Evolutionary conservation across 441 rosid species (phyloP).

Genomic region (Corymbia calophylla): DNA sequence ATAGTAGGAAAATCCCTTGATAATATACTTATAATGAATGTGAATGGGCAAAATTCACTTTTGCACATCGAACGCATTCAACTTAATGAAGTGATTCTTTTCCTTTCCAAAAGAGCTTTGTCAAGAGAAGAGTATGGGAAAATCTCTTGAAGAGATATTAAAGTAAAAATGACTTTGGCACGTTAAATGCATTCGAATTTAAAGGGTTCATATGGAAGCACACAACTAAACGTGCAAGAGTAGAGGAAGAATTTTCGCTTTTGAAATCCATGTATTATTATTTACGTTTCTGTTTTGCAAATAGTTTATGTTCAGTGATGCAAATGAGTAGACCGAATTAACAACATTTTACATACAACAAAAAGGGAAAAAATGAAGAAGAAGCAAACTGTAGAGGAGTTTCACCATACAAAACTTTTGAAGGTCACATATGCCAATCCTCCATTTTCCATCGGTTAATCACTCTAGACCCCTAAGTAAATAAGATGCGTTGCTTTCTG

Average conservation of each 20-base stretch:
- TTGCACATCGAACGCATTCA: not conserved
- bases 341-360: not conserved
- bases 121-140: not conserved
- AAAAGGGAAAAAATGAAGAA: not conserved
- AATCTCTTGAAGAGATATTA: too few species aligned
- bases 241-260: not conserved
- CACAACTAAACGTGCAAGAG: not conserved
- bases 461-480: not conserved
- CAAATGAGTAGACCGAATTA: not conserved
- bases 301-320: not conserved
- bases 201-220: not conserved
- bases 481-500: not conserved
- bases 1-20: not conserved
- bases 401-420: not conserved
- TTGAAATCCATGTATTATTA: not conserved
- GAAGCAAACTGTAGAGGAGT: not conserved
- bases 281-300: not conserved
- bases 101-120: not conserved
- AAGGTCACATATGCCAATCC: not conserved
- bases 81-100: not conserved
- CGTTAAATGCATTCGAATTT: not conserved
- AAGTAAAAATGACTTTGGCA: not conserved
- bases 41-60: not conserved
- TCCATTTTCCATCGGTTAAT: not conserved
- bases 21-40: not conserved